Percentiles rank a stretch among this genome's conserved stretches.
Evolutionary conservation across 2,329 filamentous ascomycete genomes (phyloP).

Genomic region (Fusarium abutilonis): DNA sequence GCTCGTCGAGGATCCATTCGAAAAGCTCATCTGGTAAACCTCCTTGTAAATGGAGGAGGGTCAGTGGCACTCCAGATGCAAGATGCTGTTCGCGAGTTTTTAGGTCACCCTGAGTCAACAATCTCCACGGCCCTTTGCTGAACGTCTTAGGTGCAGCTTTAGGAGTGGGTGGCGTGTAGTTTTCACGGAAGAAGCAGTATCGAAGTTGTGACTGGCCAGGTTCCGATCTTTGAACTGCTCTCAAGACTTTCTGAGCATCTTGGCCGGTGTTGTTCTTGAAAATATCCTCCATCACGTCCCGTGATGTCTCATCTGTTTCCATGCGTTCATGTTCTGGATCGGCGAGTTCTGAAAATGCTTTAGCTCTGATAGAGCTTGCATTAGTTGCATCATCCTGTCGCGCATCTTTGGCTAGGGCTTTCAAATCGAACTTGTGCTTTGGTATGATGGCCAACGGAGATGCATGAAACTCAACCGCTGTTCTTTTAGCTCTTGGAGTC

Average conservation of each 20-base stretch:
- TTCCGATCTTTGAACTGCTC: slow-evolving; percentile 63
- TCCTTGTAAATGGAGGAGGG: slow-evolving; percentile 52
- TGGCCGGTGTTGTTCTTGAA: slow-evolving; percentile 53
- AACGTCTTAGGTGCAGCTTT: slow-evolving; percentile 46
- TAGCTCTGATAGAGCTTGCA: slow-evolving; percentile 61
- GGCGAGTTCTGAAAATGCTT: slow-evolving; percentile 46
- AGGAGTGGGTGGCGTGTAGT: slow-evolving; percentile 43
- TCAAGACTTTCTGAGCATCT: slow-evolving; percentile 56
- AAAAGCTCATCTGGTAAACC: slow-evolving; percentile 71
- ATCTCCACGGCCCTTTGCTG: slow-evolving; percentile 56
- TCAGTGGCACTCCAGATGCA: slow-evolving; percentile 68
- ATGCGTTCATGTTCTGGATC: slow-evolving; percentile 15
- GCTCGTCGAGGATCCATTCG: slow-evolving; percentile 71
- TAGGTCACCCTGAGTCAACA: slow-evolving; percentile 57
- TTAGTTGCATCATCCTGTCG: slow-evolving; percentile 67
- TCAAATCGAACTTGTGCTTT: slow-evolving; percentile 72
- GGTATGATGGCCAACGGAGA: slow-evolving; percentile 63
- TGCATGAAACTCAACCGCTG: slow-evolving; percentile 51
- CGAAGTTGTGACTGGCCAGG: slow-evolving; percentile 49
- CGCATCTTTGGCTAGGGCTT: slow-evolving; percentile 68
- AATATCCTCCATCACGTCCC: slow-evolving; percentile 44
- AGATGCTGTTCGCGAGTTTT: slow-evolving; percentile 66
- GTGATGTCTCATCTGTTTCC: slow-evolving; percentile 33
- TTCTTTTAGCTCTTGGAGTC: slow-evolving; percentile 61
- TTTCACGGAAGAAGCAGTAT: slow-evolving; percentile 63